Evolutionary conservation across 176 grass and related monocot genomes (phyloP), one percentile per base, ranked within the genome.

Genomic region (Metroxylon sagu): DNA sequence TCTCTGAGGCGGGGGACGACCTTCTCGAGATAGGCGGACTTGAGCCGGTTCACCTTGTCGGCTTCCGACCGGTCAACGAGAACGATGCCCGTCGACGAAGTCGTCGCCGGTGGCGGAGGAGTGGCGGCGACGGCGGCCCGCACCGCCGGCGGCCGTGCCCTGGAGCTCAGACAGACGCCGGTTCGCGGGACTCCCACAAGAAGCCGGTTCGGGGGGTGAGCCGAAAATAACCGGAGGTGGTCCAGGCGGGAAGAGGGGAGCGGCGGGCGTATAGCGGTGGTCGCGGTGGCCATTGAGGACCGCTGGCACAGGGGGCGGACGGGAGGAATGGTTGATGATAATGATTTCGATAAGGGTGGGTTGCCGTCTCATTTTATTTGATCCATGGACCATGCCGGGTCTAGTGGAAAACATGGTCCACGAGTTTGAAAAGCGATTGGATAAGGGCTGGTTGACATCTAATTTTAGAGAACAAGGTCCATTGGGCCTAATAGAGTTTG

Each of bases 1-100:
- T 85, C 87, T 18, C 69, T 83, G 59, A 98, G 75, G 82, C 88
- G 56, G 53, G 87, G 84, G 29, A 92, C 67, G 56, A 92, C 93
- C 80, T 88, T 98, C 73, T 88, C 71, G 16, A 81, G 78, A 64
- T 92, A 98, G 16, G 72, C 65, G 57, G 62, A 19, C 62, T 85
- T 88, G 64, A 92, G 87, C 0, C 93, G 72, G 66, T 89, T 72
- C 6, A 81, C 75, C 62, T 75, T 88, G 51, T 92, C 84, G 12
- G 73, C 74, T 26, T 98, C 93, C 1, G 60, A 15, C 6, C 77
- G 87, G 73, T 92, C 84, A 2, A 92, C 71, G 25, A 98, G 87
- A 12, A 92, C 76, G 64, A 98, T 89, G 30, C 83, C 91, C 28
- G 83, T 53, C 0, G 78, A 29, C 0, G 84, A 78, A 29, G 64